Conservation (phyloP, 1,139 yeast species). For the Spencermartinsiella ligniputridi region DNA sequence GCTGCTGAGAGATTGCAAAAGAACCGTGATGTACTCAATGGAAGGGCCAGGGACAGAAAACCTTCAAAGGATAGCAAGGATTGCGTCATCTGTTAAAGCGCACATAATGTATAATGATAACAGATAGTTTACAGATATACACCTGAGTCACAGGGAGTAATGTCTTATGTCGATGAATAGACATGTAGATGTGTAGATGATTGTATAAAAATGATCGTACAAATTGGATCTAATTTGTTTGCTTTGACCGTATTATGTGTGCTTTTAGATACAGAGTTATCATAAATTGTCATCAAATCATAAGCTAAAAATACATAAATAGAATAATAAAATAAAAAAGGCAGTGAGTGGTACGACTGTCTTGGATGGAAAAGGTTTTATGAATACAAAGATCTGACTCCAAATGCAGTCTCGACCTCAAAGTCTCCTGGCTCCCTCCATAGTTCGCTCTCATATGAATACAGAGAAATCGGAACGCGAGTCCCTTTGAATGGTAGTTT, state of each 20-base stretch:
- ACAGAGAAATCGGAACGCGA: constrained; percentile 21
- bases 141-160: too few relatives aligned
- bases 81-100: constrained; percentile 35
- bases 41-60: constrained; percentile 14
- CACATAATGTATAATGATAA: too few relatives aligned
- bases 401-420: constrained; percentile 25
- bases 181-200: too few relatives aligned
- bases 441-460: constrained; percentile 24
- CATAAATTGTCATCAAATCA: background rate
- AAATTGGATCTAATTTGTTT: too few relatives aligned
- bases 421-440: constrained; percentile 28
- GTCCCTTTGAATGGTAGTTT: constrained; percentile 16
- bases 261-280: background rate
- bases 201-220: too few relatives aligned
- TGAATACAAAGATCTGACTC: constrained; percentile 18
- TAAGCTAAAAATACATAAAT: background rate
- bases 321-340: background rate
- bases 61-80: constrained; percentile 32
- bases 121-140: too few relatives aligned
- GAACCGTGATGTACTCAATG: constrained; percentile 18
- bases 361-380: constrained; percentile 1
- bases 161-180: too few relatives aligned
- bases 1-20: constrained; percentile 41
- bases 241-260: too few relatives aligned
- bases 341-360: too few relatives aligned